Conservation (phyloP, 2,329 filamentous ascomycete genomes). For the Trichoderma brevicompactum region DNA sequence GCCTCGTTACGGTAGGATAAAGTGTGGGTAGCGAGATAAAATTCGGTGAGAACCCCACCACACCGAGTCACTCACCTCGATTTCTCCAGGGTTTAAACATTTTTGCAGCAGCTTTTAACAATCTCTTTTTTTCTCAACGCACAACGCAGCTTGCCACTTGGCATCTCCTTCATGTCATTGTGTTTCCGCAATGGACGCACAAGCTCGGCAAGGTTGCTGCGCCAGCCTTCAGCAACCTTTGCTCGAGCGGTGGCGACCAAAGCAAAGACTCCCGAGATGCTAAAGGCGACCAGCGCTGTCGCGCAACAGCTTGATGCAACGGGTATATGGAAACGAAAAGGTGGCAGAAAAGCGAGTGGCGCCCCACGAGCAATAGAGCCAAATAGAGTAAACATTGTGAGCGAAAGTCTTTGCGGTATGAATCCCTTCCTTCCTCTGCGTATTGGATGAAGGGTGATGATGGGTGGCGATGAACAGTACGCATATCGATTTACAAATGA, state of each 20-base stretch:
- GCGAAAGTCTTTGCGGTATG: constrained; percentile 55
- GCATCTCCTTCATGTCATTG: constrained; percentile 29
- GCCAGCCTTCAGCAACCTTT: constrained; percentile 19
- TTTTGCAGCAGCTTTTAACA: background rate
- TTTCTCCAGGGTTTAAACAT: background rate
- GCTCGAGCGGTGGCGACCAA: constrained; percentile 24
- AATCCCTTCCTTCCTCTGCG: background rate
- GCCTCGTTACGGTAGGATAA: background rate
- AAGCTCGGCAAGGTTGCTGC: constrained; percentile 28
- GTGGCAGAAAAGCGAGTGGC: constrained; percentile 29
- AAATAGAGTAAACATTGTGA: constrained; percentile 57
- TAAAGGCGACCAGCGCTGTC: constrained; percentile 31
- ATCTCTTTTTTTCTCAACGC: background rate
- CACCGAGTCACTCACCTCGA: constrained; percentile 21
- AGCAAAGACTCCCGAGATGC: constrained; percentile 30
- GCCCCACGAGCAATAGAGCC: constrained; percentile 34
- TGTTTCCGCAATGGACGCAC: constrained; percentile 22
- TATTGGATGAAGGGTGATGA: background rate
- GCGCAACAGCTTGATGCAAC: constrained; percentile 37
- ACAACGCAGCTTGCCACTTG: background rate
- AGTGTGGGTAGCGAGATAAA: background rate
- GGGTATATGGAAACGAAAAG: constrained; percentile 36
- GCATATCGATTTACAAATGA: background rate
- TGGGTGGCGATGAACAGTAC: no score
- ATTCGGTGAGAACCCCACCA: constrained; percentile 19